These are phyloP conservation scores for Hericium rajendrae DNA, from an alignment of 768 basidiomycete species.

Conservation along the genomic window DNA sequence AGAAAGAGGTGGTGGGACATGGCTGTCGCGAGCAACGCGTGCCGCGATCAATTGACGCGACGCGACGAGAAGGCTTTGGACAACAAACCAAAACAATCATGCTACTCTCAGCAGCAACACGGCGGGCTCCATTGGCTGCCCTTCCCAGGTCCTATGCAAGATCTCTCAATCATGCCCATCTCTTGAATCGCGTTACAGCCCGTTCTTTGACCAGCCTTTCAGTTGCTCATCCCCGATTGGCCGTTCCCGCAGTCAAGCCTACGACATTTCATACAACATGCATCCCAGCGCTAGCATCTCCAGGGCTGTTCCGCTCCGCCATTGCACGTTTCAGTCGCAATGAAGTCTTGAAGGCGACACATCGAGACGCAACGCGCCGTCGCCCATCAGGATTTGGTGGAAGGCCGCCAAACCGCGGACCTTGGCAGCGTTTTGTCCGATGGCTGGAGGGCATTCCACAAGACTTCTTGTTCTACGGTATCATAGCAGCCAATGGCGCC, in stretches of 20 bases:
- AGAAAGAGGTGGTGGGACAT: conserved; percentile 89
- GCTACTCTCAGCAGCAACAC: not conserved
- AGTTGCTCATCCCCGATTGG: too few species aligned
- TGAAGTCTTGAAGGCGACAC: conserved; percentile 14
- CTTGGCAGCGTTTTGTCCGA: conserved; percentile 14
- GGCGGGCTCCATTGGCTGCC: too few species aligned
- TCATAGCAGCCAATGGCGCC: conserved; percentile 52
- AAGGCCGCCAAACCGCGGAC: not conserved
- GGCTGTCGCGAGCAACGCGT: not conserved
- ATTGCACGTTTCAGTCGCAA: conserved; percentile 10
- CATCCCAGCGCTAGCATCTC: not conserved
- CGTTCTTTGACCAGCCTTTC: too few species aligned
- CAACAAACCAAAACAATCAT: not conserved
- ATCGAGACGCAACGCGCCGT: conserved; percentile 5
- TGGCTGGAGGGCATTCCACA: conserved; percentile 45
- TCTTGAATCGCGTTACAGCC: too few species aligned
- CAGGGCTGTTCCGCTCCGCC: conserved; percentile 1
- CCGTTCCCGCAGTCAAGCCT: too few species aligned
- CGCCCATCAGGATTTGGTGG: not conserved
- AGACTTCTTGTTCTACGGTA: conserved; percentile 47
- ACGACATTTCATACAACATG: not conserved
- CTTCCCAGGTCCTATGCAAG: too few species aligned
- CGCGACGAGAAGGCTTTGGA: not conserved
- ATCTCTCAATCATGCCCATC: too few species aligned
- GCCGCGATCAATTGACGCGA: not conserved